Conservation (phyloP, 805 yeast genomes). For the Ogataea kodamae region DNA sequence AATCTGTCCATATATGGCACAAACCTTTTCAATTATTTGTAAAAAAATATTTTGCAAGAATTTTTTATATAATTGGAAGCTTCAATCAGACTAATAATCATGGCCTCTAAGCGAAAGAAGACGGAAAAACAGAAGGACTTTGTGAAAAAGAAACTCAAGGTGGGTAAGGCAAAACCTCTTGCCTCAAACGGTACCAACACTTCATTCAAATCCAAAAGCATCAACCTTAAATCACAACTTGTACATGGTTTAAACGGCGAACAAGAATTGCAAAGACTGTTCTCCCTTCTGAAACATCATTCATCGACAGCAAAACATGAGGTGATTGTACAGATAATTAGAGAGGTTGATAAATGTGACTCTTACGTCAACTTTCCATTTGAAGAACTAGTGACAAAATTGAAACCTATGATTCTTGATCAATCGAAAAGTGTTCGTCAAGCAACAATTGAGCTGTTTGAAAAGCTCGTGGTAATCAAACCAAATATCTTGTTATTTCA, state of each 20-base stretch:
- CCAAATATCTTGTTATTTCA: slow-evolving; percentile 58
- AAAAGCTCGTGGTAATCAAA: slow-evolving; percentile 45
- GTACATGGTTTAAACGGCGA: slow-evolving; percentile 28
- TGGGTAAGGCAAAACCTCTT: slow-evolving; percentile 76
- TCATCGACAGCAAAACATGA: slow-evolving; percentile 68
- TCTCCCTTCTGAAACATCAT: slow-evolving; percentile 75
- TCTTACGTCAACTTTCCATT: slow-evolving; percentile 36
- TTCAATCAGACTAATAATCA: slow-evolving; percentile 23
- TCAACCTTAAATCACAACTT: slow-evolving; percentile 39
- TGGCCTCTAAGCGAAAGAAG: slow-evolving; percentile 55
- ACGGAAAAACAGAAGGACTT: slow-evolving; percentile 71
- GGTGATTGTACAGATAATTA: slow-evolving; percentile 47
- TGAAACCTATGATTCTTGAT: slow-evolving; percentile 65
- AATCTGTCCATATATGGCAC: slow-evolving; percentile 15
- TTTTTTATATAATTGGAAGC: neutral
- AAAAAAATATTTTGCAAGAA: neutral
- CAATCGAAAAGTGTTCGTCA: slow-evolving; percentile 62
- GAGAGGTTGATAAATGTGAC: slow-evolving; percentile 13
- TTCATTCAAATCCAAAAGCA: slow-evolving; percentile 68
- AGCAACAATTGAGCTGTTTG: slow-evolving; percentile 46
- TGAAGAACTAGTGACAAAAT: slow-evolving; percentile 54
- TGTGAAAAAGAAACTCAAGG: slow-evolving; percentile 73
- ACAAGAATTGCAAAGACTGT: slow-evolving; percentile 52
- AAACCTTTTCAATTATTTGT: neutral
- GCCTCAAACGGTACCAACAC: slow-evolving; percentile 81